Conservation (phyloP, 2,329 filamentous ascomycete species). For the Graphilbum sp. region DNA sequence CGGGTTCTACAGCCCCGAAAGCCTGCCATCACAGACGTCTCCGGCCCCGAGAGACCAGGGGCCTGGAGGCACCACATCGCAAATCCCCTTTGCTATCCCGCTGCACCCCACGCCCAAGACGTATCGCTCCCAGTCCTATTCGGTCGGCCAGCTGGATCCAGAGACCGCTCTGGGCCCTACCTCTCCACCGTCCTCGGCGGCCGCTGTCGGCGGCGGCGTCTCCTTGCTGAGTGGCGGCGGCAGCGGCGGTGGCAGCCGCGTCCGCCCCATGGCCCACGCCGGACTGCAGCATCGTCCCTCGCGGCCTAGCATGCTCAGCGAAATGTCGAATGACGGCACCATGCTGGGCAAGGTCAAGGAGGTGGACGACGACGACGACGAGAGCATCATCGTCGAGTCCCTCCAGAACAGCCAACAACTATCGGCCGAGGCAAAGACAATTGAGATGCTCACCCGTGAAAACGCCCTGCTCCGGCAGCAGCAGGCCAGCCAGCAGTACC, state of each 20-base stretch:
- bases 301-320: slow-evolving; percentile 58
- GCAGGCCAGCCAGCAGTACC: slow-evolving; percentile 31
- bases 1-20: slow-evolving; percentile 32
- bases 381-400: slow-evolving; percentile 39
- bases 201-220: slow-evolving; percentile 20
- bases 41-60: slow-evolving; percentile 34
- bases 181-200: slow-evolving; percentile 14
- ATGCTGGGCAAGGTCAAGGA: slow-evolving; percentile 55
- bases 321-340: slow-evolving; percentile 47
- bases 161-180: slow-evolving; percentile 25
- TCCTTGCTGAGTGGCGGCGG: neutral
- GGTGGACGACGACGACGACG: slow-evolving; percentile 46
- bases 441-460: slow-evolving; percentile 45
- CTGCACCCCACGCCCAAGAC: slow-evolving; percentile 83
- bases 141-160: slow-evolving; percentile 73
- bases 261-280: slow-evolving; percentile 39
- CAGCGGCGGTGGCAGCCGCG: slow-evolving; percentile 21
- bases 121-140: slow-evolving; percentile 92
- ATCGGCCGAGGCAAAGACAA: slow-evolving; percentile 41
- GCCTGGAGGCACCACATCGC: slow-evolving; percentile 29
- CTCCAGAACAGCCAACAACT: slow-evolving; percentile 34
- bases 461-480: slow-evolving; percentile 44
- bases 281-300: slow-evolving; percentile 70
- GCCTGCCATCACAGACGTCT: slow-evolving; percentile 29
- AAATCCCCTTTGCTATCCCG: slow-evolving; percentile 77